These are phyloP conservation scores for Trichoderma afroharzianum DNA, from an alignment of 2,329 filamentous ascomycete species.

Conservation along the genomic window DNA sequence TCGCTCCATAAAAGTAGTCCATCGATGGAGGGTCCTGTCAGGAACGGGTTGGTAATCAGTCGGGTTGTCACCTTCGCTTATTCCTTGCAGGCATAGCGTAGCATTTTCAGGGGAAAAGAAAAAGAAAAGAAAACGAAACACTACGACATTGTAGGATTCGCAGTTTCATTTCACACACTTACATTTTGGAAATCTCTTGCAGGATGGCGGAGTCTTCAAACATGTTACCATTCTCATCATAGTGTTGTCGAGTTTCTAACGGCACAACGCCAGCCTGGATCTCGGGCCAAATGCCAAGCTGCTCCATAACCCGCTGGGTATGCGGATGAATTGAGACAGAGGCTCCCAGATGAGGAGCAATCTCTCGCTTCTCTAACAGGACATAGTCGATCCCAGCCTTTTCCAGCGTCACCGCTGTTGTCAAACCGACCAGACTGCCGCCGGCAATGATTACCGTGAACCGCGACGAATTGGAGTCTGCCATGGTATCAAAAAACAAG, in stretches of 20 bases:
- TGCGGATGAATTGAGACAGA: conserved; percentile 32
- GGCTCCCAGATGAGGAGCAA: conserved; percentile 29
- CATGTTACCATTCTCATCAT: conserved; percentile 1
- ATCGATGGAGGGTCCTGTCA: neutral
- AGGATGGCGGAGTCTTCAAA: neutral
- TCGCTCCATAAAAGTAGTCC: conserved; percentile 8
- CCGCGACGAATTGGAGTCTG: neutral
- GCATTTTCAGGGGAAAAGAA: neutral
- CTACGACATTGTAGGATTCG: neutral
- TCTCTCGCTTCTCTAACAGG: conserved; percentile 28
- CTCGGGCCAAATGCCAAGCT: conserved; percentile 27
- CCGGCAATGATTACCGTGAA: conserved; percentile 29
- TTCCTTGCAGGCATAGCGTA: neutral
- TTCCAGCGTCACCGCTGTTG: conserved; percentile 27
- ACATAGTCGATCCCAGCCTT: conserved; percentile 30
- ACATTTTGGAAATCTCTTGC: conserved; percentile 5
- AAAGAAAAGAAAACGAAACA: neutral
- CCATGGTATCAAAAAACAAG: neutral
- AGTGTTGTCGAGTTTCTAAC: neutral
- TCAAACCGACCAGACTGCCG: conserved; percentile 35
- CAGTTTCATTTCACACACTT: neutral
- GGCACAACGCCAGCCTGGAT: neutral
- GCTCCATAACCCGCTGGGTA: conserved; percentile 30
- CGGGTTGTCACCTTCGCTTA: neutral
- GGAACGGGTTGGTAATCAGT: neutral